Evolutionary conservation across 768 basidiomycete species (phyloP).

Genomic region (Tulasnella sp.): DNA sequence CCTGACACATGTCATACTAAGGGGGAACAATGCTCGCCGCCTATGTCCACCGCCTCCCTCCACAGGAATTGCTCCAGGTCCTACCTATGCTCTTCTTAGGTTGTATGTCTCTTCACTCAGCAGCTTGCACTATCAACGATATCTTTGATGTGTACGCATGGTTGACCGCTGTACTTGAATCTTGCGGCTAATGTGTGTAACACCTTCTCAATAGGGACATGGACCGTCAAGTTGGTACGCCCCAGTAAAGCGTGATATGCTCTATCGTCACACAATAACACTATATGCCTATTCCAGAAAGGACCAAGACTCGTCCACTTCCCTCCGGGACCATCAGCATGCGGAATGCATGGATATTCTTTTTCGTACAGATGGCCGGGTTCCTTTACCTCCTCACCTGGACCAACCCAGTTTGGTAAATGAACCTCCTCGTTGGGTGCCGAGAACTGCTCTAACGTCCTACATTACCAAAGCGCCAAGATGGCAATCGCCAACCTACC

Average conservation of each 20-base stretch:
- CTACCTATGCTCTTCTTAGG: conserved; percentile 1
- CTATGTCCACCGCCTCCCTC: neutral
- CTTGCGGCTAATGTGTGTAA: no score
- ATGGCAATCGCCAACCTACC: conserved; percentile 7
- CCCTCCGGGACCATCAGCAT: conserved; percentile 39
- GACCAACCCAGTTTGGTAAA: conserved; percentile 1
- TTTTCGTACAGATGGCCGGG: conserved; percentile 32
- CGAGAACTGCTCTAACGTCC: neutral
- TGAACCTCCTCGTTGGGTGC: neutral
- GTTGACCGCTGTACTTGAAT: no score
- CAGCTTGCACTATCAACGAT: conserved; percentile 45
- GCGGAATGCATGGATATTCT: conserved; percentile 31
- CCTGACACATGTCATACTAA: conserved; percentile 3
- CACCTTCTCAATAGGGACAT: conserved; percentile 23
- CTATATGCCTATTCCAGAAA: conserved; percentile 27
- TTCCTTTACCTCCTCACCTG: conserved; percentile 31
- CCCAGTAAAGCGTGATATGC: no score
- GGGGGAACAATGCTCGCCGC: conserved; percentile 3
- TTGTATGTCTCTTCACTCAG: conserved; percentile 29
- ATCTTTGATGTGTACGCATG: conserved; percentile 32
- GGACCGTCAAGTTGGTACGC: conserved; percentile 42
- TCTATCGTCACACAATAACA: neutral
- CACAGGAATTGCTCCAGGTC: neutral
- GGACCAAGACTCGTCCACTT: conserved; percentile 38
- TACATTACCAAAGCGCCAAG: neutral